Evolutionary conservation across 2,329 filamentous ascomycete species (phyloP), one percentile per base, ranked within the genome.

Genomic region (Pyrenochaeta sp.): DNA sequence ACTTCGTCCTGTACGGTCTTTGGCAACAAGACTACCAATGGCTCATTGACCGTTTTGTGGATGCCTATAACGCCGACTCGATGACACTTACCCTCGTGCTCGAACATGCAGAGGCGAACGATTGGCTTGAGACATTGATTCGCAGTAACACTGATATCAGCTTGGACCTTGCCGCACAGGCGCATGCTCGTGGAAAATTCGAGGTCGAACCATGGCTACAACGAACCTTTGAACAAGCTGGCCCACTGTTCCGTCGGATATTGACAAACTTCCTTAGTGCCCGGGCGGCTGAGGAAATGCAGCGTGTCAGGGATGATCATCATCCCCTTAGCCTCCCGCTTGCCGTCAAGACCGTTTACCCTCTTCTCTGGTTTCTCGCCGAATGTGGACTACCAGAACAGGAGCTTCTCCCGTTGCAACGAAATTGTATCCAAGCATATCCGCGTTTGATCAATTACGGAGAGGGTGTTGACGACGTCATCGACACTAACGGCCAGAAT

Each of bases 401-500:
- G 36, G 87, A 93, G 39, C 79, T 96, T 17, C 90, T 94, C 35
- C 76, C 85, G 10, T 83, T 96, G 19, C 92, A 96, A 72, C 84
- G 93, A 21, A 84, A 86, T 39, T 96, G 92, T 69, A 91, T 99
- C 51, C 92, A 92, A 43, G 87, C 89, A 1, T 99, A 97, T 61
- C 95, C 94, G 6, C 83, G 94, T 29, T 77, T 99, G 20, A 96
- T 99, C 77, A 99, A 99, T 64, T 97, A 96, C 59, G 92, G 91
- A 2, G 90, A 96, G 72, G 91, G 89, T 3, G 92, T 88, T 51
- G 91, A 99, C 69, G 89, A 94, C 44, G 85, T 97, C 28, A 92
- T 99, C 54, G 90, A 97, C 61, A 79, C 81, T 7, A 96, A 95
- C 64, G 88, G 90, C 30, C 82, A 85, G 58, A 83, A 87, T 14